Base-by-base conservation (phyloP, 2,329 filamentous ascomycete genomes). In the Falciphora oryzae region DNA sequence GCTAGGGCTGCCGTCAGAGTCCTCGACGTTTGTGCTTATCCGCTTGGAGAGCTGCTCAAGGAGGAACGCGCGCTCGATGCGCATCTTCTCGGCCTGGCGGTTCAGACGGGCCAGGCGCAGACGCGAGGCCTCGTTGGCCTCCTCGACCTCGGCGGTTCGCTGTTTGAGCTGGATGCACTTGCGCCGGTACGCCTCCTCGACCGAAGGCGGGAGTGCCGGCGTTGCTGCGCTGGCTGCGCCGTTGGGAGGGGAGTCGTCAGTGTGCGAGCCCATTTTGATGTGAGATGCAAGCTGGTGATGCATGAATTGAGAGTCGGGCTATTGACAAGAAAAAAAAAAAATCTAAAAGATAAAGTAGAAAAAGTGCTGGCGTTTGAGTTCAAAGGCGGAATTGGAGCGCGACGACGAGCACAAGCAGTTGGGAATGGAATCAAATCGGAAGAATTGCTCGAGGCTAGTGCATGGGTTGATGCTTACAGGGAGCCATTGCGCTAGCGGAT, bases 111-210 rank as follows among this genome's bases (percentile, higher is more conserved):
- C 82, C 68, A 97, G 90, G 63, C 92, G 90, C 63, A 92, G 81
- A 64, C 92, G 87, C 60, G 92, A 89, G 65, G 90, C 85, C 71
- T 97, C 93, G 75, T 97, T 97, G 73, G 92, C 89, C 66, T 92
- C 88, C 75, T 98, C 93, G 71, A 98, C 92, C 75, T 97, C 93
- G 75, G 89, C 90, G 68, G 95, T 91, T 67, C 95, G 90, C 71
- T 92, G 90, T 79, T 96, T 96, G 28, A 99, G 85, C 71, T 96
- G 91, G 74, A 97, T 92, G 77, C 94, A 98, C 86, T 99, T 98
- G 69, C 92, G 87, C 72, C 95, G 93, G 78, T 98, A 99, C 62
- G 94, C 93, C 75, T 94, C 90, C 78, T 99, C 94, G 68, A 98
- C 93, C 22, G 93, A 96, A 22, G 95, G 94, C 27, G 94, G 92